Percentiles rank a stretch among this genome's conserved stretches.
These are phyloP conservation scores for Cladosporium sp. DNA, from an alignment of 2,329 filamentous ascomycete genomes.

Conservation along the genomic window DNA sequence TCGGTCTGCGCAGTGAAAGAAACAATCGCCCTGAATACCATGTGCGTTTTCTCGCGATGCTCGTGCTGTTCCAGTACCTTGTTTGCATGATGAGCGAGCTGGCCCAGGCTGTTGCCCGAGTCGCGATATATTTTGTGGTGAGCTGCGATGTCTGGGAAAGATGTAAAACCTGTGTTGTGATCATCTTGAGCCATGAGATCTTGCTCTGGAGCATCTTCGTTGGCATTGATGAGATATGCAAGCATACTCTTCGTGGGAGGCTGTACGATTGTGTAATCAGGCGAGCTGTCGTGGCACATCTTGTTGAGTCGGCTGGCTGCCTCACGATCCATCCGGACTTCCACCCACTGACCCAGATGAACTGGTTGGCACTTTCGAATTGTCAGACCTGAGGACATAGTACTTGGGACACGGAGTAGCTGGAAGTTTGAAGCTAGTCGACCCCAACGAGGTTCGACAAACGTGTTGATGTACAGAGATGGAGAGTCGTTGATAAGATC, in stretches of 20 bases:
- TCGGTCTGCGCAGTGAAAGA: constrained; percentile 21
- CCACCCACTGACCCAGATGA: constrained; percentile 24
- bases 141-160: not conserved
- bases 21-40: constrained; percentile 27
- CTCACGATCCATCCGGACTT: constrained; percentile 18
- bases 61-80: not conserved
- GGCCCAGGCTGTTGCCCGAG: constrained; percentile 27
- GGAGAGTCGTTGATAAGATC: constrained; percentile 19
- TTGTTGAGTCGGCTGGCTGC: constrained; percentile 14
- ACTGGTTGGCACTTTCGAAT: constrained; percentile 20
- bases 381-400: constrained; percentile 17
- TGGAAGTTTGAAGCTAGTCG: constrained; percentile 18
- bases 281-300: not conserved
- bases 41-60: not conserved
- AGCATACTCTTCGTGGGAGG: constrained; percentile 25
- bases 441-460: constrained; percentile 21
- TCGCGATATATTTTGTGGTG: constrained; percentile 26
- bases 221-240: constrained; percentile 17
- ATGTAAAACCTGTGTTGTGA: too few species aligned
- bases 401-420: constrained; percentile 20
- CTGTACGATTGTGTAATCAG: constrained; percentile 22
- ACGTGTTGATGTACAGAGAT: constrained; percentile 22
- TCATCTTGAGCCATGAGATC: not conserved
- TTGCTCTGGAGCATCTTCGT: not conserved
- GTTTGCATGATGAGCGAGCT: constrained; percentile 20